Conservation (phyloP, 768 basidiomycete species). For the Hypholoma fasciculare region DNA sequence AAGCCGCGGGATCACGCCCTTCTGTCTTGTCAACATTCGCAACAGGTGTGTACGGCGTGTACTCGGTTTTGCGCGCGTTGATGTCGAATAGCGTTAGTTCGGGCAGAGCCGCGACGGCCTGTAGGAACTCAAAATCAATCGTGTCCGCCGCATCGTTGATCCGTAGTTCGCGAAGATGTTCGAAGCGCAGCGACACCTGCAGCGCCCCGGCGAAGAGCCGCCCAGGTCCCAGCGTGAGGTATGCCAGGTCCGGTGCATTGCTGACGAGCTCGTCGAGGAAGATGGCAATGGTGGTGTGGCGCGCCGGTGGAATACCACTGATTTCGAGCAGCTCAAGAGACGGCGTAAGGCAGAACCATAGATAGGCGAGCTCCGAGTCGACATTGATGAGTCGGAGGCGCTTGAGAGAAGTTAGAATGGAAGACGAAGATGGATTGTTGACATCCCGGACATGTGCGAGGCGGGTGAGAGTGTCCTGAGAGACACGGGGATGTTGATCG, state of each 20-base stretch:
- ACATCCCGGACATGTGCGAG: background rate
- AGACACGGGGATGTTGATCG: background rate
- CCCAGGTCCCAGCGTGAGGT: background rate
- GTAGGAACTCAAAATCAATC: background rate
- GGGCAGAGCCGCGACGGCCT: background rate
- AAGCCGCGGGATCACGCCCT: too few relatives aligned
- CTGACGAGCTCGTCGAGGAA: background rate
- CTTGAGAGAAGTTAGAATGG: background rate
- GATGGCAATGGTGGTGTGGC: background rate
- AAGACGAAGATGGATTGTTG: background rate
- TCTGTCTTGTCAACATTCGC: background rate
- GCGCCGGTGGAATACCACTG: constrained; percentile 8
- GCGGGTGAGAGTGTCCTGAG: background rate
- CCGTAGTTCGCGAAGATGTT: background rate
- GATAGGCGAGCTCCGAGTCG: background rate
- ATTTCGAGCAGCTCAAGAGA: constrained; percentile 20
- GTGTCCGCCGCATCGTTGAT: background rate
- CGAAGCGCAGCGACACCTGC: background rate
- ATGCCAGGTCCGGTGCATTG: background rate
- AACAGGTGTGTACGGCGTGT: background rate
- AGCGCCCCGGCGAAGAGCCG: background rate
- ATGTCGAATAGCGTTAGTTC: background rate
- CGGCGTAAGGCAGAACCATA: constrained; percentile 21
- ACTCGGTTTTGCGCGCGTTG: background rate
- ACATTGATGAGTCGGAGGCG: background rate